These are phyloP conservation scores for Myriosclerotinia curreyana DNA, from an alignment of 2,329 filamentous ascomycete genomes.

Conservation along the genomic window DNA sequence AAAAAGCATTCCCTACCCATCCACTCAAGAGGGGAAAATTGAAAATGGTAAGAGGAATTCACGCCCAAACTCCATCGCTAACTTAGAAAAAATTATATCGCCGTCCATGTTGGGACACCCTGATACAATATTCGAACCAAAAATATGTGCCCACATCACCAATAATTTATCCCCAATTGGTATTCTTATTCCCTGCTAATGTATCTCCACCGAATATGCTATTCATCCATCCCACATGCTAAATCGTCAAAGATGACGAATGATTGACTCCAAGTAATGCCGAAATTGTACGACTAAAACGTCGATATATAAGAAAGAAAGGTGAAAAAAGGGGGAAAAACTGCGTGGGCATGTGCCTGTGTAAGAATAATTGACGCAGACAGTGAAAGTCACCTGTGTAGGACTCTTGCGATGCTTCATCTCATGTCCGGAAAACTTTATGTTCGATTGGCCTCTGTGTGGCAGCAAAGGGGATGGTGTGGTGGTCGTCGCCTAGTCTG, in stretches of 20 bases:
- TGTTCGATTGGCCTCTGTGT: too few relatives aligned
- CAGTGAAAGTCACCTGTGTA: background rate
- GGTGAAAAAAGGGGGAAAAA: background rate
- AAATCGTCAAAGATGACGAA: conserved; percentile 3
- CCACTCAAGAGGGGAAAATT: background rate
- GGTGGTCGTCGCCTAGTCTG: too few relatives aligned
- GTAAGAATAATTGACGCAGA: background rate
- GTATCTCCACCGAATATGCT: background rate
- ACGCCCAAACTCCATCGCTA: conserved; percentile 20
- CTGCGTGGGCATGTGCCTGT: background rate
- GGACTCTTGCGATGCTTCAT: too few relatives aligned
- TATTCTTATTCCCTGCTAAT: background rate
- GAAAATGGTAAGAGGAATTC: background rate
- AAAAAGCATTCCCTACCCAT: background rate
- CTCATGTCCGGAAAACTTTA: too few relatives aligned
- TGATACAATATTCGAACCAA: background rate
- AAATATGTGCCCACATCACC: background rate
- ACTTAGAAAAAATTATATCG: background rate
- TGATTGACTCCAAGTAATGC: conserved; percentile 9
- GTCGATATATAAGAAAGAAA: background rate
- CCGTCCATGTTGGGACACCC: background rate
- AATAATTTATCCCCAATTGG: background rate
- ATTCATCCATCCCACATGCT: conserved; percentile 10
- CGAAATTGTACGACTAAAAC: background rate
- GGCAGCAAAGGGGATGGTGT: too few relatives aligned